A percentile compares a stretch with the other conserved stretches of the same genome.
phyloP scores from a whole-genome alignment of 192 early-diverging fungal genomes.

The Coemansia sp. region DNA sequence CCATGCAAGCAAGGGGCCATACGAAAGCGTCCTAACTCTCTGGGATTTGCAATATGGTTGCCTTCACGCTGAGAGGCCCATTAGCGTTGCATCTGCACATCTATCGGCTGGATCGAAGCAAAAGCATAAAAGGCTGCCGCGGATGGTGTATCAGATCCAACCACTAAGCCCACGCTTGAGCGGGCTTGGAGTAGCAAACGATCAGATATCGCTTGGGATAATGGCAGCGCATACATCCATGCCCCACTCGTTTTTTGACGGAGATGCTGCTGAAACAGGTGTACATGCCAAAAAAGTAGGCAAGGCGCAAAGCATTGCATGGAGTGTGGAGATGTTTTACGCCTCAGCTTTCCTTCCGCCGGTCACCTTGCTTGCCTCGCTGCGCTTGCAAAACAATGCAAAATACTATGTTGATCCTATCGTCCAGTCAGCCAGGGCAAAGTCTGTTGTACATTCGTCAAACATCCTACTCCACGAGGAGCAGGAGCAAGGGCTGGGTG shows the following conservation, averaged over 20 bases:
- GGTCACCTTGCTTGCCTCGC: slow-evolving; percentile 45
- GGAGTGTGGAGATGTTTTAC: slow-evolving; percentile 46
- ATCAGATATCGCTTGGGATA: slow-evolving; percentile 48
- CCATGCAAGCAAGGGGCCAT: slow-evolving; percentile 41
- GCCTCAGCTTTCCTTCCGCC: slow-evolving; percentile 47
- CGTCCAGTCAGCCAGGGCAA: slow-evolving; percentile 25
- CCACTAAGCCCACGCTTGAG: slow-evolving; percentile 36
- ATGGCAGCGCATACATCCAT: slow-evolving; percentile 42
- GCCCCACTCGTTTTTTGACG: slow-evolving; percentile 32
- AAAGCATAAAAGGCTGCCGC: slow-evolving; percentile 20
- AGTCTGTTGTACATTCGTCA: slow-evolving; percentile 40
- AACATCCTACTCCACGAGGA: slow-evolving; percentile 56
- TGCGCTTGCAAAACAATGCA: slow-evolving; percentile 54
- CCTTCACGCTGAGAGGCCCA: slow-evolving; percentile 46
- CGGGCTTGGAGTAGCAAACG: slow-evolving; percentile 30
- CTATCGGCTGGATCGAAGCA: slow-evolving; percentile 21
- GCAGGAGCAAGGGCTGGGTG: slow-evolving; percentile 54
- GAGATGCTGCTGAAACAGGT: background rate
- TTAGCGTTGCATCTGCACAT: slow-evolving; percentile 24
- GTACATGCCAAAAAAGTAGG: background rate
- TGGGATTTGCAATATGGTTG: slow-evolving; percentile 58
- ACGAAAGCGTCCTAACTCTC: slow-evolving; percentile 51
- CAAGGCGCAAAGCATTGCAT: slow-evolving; percentile 14
- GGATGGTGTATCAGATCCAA: slow-evolving; percentile 51
- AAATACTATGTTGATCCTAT: slow-evolving; percentile 54